Conservation (phyloP, 148 eudicot genomes). For the Oxyria digyna region DNA sequence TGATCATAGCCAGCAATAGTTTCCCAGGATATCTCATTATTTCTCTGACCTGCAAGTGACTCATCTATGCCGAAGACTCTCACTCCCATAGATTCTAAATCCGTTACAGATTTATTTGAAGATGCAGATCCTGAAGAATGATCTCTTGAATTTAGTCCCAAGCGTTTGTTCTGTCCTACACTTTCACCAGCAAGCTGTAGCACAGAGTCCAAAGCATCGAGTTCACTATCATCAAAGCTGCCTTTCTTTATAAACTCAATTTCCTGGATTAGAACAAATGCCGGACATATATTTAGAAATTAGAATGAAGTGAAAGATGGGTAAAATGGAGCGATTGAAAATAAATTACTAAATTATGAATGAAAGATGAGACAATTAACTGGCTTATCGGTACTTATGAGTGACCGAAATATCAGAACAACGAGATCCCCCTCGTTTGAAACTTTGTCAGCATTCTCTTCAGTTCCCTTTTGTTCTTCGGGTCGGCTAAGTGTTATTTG, state of each 20-base stretch:
- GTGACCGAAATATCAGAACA: conserved; percentile 78
- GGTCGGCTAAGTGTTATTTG: conserved; percentile 66
- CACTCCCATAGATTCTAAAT: conserved; percentile 89
- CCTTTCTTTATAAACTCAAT: conserved; percentile 84
- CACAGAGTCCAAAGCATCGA: conserved; percentile 71
- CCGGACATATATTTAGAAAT: neutral
- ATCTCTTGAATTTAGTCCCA: conserved; percentile 28
- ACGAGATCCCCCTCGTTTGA: conserved; percentile 50
- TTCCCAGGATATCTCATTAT: conserved; percentile 73
- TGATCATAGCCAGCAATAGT: conserved; percentile 92
- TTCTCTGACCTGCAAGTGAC: conserved; percentile 22
- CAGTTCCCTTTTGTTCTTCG: conserved; percentile 20
- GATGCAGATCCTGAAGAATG: conserved; percentile 32
- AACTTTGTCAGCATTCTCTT: conserved; percentile 19
- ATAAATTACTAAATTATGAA: neutral
- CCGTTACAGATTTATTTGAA: conserved; percentile 52
- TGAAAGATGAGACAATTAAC: conserved; percentile 23
- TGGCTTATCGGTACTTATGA: conserved; percentile 76
- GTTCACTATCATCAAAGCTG: conserved; percentile 60
- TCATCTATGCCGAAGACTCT: conserved; percentile 69
- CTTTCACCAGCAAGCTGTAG: conserved; percentile 51
- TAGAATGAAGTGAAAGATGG: neutral
- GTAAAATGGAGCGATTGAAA: neutral
- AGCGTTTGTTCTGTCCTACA: conserved; percentile 33
- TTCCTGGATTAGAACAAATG: conserved; percentile 37